Percentiles rank a stretch among this genome's conserved stretches.
These are phyloP conservation scores for Rickenella mellea DNA, from an alignment of 768 basidiomycete species.

Conservation along the genomic window DNA sequence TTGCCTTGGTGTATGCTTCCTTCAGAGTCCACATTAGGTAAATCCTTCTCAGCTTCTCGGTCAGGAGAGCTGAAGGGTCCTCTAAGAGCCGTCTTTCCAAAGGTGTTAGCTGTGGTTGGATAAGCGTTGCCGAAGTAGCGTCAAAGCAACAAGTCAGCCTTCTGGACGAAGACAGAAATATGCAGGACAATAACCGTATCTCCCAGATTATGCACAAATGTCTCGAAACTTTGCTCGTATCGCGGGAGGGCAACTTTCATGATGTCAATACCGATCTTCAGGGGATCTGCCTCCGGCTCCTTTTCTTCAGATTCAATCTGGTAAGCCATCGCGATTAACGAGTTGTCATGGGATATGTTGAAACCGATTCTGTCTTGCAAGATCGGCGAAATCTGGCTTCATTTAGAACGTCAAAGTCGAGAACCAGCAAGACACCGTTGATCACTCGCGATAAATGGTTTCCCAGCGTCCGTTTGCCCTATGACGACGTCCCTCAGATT, in stretches of 20 bases:
- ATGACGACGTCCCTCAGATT: conserved; percentile 39
- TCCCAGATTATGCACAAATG: conserved; percentile 54
- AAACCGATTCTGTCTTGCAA: conserved; percentile 54
- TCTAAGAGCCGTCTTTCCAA: conserved; percentile 23
- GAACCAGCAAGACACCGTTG: background rate
- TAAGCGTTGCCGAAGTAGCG: background rate
- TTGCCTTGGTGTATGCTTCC: conserved; percentile 85
- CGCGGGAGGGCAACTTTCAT: conserved; percentile 67
- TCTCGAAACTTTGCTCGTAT: conserved; percentile 37
- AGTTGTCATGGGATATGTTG: conserved; percentile 79
- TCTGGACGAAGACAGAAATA: background rate
- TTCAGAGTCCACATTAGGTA: conserved; percentile 88
- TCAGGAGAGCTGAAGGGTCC: conserved; percentile 26
- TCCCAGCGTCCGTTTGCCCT: conserved; percentile 49
- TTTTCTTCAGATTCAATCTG: conserved; percentile 21
- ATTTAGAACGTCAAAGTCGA: background rate
- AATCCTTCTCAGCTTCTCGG: conserved; percentile 50
- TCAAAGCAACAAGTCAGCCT: background rate
- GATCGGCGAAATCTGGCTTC: conserved; percentile 30
- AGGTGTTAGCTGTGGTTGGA: conserved; percentile 27
- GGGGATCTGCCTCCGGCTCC: background rate
- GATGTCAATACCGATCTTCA: conserved; percentile 59
- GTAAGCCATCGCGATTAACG: conserved; percentile 59
- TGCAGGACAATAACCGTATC: conserved; percentile 42
- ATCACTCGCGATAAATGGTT: conserved; percentile 64